Evolutionary conservation across 441 rosid genomes (phyloP).

Genomic region (Erodium texanum): DNA sequence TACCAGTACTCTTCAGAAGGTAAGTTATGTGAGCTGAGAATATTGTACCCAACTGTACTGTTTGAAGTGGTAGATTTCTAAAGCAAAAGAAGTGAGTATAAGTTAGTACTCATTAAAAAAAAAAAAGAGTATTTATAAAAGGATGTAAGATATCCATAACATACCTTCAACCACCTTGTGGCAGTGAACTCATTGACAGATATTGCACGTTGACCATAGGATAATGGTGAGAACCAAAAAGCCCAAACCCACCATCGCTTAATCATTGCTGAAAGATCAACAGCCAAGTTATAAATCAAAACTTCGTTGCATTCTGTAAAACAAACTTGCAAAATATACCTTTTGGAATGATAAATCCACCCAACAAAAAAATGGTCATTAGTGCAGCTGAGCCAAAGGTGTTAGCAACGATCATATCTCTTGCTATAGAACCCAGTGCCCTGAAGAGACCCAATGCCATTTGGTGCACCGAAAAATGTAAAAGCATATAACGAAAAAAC

Average conservation of each 20-base stretch:
- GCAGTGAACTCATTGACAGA: slow-evolving; percentile 82
- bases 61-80: slow-evolving; percentile 48
- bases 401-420: slow-evolving; percentile 84
- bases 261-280: slow-evolving; percentile 40
- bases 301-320: slow-evolving; percentile 5
- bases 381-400: slow-evolving; percentile 74
- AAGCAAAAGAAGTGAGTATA: slow-evolving; percentile 2
- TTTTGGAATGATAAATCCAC: slow-evolving; percentile 88
- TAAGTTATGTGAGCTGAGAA: slow-evolving; percentile 44
- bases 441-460: slow-evolving; percentile 89
- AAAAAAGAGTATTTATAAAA: background rate
- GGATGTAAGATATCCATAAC: slow-evolving; percentile 7
- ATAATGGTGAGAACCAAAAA: slow-evolving; percentile 78
- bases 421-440: slow-evolving; percentile 64
- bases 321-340: slow-evolving; percentile 29
- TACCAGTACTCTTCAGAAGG: slow-evolving; percentile 56
- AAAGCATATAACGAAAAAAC: slow-evolving; percentile 59
- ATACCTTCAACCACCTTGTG: slow-evolving; percentile 67
- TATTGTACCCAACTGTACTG: slow-evolving; percentile 48
- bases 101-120: background rate
- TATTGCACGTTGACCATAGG: slow-evolving; percentile 74
- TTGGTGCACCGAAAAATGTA: slow-evolving; percentile 72
- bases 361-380: slow-evolving; percentile 54
- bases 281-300: slow-evolving; percentile 9
- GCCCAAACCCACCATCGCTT: slow-evolving; percentile 95